These are phyloP conservation scores for Eucalyptus sp. DNA, from an alignment of 345 rosid genomes.

Conservation along the genomic window DNA sequence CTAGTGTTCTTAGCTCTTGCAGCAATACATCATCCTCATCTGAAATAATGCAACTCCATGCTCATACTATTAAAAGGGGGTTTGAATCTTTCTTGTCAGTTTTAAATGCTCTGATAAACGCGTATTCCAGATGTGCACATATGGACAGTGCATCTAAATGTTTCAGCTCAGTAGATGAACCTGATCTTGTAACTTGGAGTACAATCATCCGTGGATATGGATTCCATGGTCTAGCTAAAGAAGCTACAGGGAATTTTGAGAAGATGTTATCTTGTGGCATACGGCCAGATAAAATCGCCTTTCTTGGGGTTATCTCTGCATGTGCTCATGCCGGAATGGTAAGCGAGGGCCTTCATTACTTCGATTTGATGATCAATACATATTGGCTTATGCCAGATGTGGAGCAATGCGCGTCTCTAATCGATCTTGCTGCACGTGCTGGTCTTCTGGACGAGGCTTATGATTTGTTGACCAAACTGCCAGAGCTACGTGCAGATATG, in stretches of 20 bases:
- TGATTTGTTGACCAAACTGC: conserved; percentile 30
- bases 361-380: conserved; percentile 31
- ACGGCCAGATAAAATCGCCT: conserved; percentile 48
- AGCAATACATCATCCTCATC: conserved; percentile 12
- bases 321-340: conserved; percentile 64
- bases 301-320: conserved; percentile 52
- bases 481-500: conserved; percentile 19
- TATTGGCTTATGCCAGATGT: conserved; percentile 34
- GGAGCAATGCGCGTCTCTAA: conserved; percentile 54
- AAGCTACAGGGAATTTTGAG: conserved; percentile 32
- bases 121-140: conserved; percentile 50
- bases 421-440: conserved; percentile 62
- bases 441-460: conserved; percentile 53
- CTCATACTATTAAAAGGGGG: conserved; percentile 29
- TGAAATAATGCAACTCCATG: conserved; percentile 46
- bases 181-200: conserved; percentile 60
- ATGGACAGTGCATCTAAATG: conserved; percentile 32
- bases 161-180: conserved; percentile 24
- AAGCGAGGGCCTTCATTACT: conserved; percentile 44
- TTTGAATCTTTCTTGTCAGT: conserved; percentile 22
- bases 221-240: conserved; percentile 38
- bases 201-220: conserved; percentile 51
- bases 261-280: conserved; percentile 30
- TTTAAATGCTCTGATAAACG: conserved; percentile 40
- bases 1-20: conserved; percentile 52